Evolutionary conservation across 208 protist genomes (phyloP).

Genomic region (Crithidia fasciculata): DNA sequence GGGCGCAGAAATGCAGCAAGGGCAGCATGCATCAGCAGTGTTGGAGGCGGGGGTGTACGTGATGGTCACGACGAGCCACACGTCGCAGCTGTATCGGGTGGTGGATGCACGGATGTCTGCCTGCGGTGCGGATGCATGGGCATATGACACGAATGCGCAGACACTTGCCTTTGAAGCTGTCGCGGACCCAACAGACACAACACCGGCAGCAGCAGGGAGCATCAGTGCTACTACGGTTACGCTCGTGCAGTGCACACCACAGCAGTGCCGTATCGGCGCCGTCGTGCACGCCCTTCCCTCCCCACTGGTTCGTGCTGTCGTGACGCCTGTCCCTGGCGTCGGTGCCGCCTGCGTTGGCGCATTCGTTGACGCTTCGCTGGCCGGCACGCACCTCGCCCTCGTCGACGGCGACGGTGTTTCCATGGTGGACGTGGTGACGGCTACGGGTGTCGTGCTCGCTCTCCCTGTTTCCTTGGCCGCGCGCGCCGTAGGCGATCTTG

Average conservation of each 20-base stretch:
- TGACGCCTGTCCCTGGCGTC: constrained; percentile 30
- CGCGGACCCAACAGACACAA: not conserved
- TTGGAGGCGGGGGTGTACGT: constrained; percentile 27
- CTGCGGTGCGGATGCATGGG: constrained; percentile 18
- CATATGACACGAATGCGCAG: constrained; percentile 19
- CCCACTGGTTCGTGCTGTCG: constrained; percentile 18
- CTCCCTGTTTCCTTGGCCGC: not conserved
- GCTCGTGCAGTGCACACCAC: constrained; percentile 37
- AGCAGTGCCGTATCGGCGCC: constrained; percentile 11
- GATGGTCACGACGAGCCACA: constrained; percentile 24
- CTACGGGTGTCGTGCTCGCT: not conserved
- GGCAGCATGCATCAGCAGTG: not conserved
- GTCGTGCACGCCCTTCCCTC: constrained; percentile 12
- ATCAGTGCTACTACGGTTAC: not conserved
- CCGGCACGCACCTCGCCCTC: constrained; percentile 7
- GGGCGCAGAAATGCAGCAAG: not conserved
- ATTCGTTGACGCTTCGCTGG: constrained; percentile 7
- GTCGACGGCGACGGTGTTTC: not conserved
- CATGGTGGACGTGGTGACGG: not conserved
- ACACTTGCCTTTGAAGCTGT: constrained; percentile 29
- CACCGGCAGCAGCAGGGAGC: not conserved
- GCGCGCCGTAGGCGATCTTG: not conserved
- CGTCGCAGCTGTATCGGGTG: constrained; percentile 26
- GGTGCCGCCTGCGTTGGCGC: constrained; percentile 27
- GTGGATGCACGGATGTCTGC: constrained; percentile 8